Evolutionary conservation across 495 filamentous ascomycete species (phyloP), one percentile per base, ranked within the genome.

Genomic region (Xylona heveae): DNA sequence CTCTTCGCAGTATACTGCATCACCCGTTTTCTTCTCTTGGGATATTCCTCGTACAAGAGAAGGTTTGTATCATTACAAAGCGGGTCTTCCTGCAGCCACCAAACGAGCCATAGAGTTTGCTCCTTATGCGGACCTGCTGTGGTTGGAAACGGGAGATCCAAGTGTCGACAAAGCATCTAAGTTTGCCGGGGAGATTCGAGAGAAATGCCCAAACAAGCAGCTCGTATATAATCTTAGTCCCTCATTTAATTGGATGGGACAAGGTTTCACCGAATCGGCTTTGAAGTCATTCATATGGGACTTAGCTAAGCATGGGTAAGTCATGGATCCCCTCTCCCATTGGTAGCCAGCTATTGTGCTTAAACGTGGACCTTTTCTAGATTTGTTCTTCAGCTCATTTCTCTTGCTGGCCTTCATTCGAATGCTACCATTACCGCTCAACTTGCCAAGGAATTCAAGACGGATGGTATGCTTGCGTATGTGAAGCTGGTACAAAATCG

Each of bases 181-280:
- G 35, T 83, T 97, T 39, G 77, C 81, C 1, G 58, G 60, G 2
- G 67, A 84, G 20, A 82, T 97, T 34, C 65, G 74, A 16, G 45
- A 48, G 3, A 45, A 44, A 4, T 54, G 59, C 44, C 78, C 81
- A 0, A 71, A 70, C 31, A 97, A 94, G 61, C 73, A 78, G 23
- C 60, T 97, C 14, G 88, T 97, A 5, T 97, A 97, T 59, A 97
- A 97, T 58, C 67, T 97, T 2, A 75, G 66, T 13, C 88, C 88
- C 6, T 88, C 78, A 13, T 97, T 97, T 68, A 95, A 97, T 60
- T 97, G 88, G 88, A 81, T 88, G 68, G 70, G 66, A 17, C 82
- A 95, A 51, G 88, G 88, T 17, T 97, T 95, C 53, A 68, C 70
- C 8, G 68, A 78, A 32, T 68, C 60, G 15, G 64, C 73, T 3